Evolutionary conservation across 352 stramenopile genomes (phyloP), one percentile per base, ranked within the genome.

Genomic region (Globisporangium spiculum): DNA sequence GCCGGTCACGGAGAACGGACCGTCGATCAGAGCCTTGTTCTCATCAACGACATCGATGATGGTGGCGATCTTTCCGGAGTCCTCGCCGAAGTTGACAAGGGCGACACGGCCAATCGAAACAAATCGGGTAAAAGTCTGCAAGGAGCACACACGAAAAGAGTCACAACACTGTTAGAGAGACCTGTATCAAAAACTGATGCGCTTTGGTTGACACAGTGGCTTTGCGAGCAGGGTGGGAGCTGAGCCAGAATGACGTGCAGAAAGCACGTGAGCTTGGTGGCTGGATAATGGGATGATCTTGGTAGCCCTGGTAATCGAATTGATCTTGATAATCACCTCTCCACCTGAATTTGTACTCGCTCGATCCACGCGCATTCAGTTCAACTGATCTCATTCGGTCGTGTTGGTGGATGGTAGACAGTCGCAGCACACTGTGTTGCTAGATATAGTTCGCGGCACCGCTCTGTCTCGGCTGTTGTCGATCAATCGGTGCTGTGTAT

Each of bases 11-110:
- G 89, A 88, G 70, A 93, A 90, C 38, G 97, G 97, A 72, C 97
- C 98, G 71, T 99, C 97, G 50, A 99, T 86, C n/a, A 99, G 87
- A 59, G 90, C 88, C 84, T 97, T 99, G 90, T 99, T 99, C 83
- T 98, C 92, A 75, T 99, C 97, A 60, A 99, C 96, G 66, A 99
- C 97, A 82, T 99, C 98, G 80, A 99, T 98, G 85, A 99, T 99
- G 63, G 96, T 99, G 75, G 89, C 94, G 66, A 99, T 93, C 88
- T 99, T 99, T 77, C 98, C 98, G 57, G 88, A 83, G 71, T 99
- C 91, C 54, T 95, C 93, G 80, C 98, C 98, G 77, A 99, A 99
- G 92, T 99, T 99, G 76, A 99, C 96, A 54, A 99, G 83, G 79
- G 96, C 96, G 65, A 99, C 94, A 78, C 98, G 97, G 83, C 98